Conservation (phyloP, 2,329 filamentous ascomycete species). For the Fusarium nisikadoi region DNA sequence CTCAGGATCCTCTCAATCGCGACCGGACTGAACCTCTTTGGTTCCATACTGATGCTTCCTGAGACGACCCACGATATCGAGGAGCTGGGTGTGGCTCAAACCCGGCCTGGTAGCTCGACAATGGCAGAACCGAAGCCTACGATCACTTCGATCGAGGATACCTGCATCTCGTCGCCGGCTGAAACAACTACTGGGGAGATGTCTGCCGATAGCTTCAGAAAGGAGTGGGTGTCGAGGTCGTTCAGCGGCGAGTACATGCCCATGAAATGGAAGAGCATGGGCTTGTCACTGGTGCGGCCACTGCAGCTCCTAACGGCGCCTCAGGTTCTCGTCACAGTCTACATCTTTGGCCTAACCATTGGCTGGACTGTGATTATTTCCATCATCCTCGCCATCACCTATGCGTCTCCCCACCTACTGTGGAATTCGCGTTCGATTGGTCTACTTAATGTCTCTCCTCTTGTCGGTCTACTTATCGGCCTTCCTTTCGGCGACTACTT, state of each 20-base stretch:
- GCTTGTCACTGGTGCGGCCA: background rate
- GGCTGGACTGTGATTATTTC: conserved; percentile 12
- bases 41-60: background rate
- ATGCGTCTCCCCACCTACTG: background rate
- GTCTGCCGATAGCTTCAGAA: background rate
- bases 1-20: background rate
- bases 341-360: conserved; percentile 3
- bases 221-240: background rate
- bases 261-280: background rate
- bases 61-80: background rate
- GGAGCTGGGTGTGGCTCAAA: background rate
- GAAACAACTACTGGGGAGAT: background rate
- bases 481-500: background rate
- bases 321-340: conserved; percentile 1
- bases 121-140: background rate
- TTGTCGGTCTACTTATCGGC: background rate
- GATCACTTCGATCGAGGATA: background rate
- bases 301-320: background rate
- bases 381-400: background rate
- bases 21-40: background rate
- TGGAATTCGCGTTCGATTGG: conserved; percentile 2
- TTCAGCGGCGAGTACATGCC: background rate
- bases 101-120: background rate
- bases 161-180: background rate
- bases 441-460: background rate